Evolutionary conservation across 192 early-diverging fungal genomes (phyloP), one percentile per base, ranked within the genome.

Genomic region (Coemansia furcata): DNA sequence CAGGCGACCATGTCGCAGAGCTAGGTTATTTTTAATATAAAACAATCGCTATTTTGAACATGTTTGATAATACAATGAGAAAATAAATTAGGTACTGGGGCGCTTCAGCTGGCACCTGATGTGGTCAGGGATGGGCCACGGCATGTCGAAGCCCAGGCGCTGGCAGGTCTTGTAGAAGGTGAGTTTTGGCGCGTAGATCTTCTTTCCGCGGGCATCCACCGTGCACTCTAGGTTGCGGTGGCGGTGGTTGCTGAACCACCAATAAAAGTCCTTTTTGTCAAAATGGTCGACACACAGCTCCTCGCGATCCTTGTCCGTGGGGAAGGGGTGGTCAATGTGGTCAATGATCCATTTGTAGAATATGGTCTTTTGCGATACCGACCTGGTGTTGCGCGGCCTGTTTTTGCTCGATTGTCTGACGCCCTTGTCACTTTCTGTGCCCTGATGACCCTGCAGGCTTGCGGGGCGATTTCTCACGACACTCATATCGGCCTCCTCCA

Each of bases 171-270:
- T 68, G 57, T 76, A 72, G 33, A 80, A 80, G 12, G 66, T 40
- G 0, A 68, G 23, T 3, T 43, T 52, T 14, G 77, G 68, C 3
- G n/a, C 7, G 21, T 74, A 80, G 3, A 7, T 17, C 26, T 38
- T 65, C 17, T 62, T 60, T 7, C 77, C 77, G 6, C 63, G 17
- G 9, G 58, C 57, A 50, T 62, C 63, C 7, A 33, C 30, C 6
- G 32, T 21, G 47, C 38, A 68, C 2, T 55, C 26, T 2, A 74
- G 50, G 44, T 63, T 80, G 58, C 78, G 69, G 47, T 72, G 69
- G 19, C 78, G 73, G 44, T 72, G 73, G 54, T 80, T 80, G 60
- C 69, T 72, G 65, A 80, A 80, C 78, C 78, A 80, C 68, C 70
- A 76, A 23, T 76, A 72, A 60, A 80, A 80, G 6, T 50, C 39